Evolutionary conservation across 2,329 filamentous ascomycete species (phyloP), one percentile per base, ranked within the genome.

Genomic region (Colletotrichum tropicicola): DNA sequence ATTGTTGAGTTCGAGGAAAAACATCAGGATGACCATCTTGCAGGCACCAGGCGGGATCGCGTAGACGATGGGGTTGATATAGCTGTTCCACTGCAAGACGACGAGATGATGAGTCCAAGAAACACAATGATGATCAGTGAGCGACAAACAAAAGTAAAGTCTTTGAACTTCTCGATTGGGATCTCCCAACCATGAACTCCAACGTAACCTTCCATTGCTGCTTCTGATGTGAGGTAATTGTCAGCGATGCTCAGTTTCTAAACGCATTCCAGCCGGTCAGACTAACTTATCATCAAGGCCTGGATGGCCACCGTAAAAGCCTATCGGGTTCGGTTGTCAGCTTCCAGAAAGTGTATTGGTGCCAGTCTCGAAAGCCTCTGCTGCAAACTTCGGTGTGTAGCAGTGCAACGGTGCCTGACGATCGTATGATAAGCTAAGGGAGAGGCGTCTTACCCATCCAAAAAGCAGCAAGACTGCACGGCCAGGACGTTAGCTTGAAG

Each of bases 11-110:
- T 68, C 58, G 25, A 55, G 52, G 25, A 60, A 59, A 52, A 69
- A 63, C 6, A 68, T 21, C 1, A 68, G 59, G n/a, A 68, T 68
- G 25, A 67, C 67, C 30, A 67, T 48, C 37, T 68, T 68, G 47
- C 65, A 66, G 12, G 67, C 32, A 5, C 57, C 59, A 6, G 65
- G 67, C 12, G 67, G 67, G 10, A 68, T 37, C 15, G 67, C 65
- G 37, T 68, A 68, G 3, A 68, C 47, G 43, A 68, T 67, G 6
- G 67, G 67, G n/a, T 65, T 68, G 55, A 62, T 57, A 43, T 61
- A 61, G 12, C 27, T 32, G 27, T 49, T 58, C 37, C 30, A 66
- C 59, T 62, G 35, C 1, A n/a, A 23, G 3, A 0, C 23, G 21
- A 21, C 28, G 15, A n/a, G n/a, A n/a, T n/a, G n/a, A n/a, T n/a